A percentile compares a stretch with the other conserved stretches of the same genome.
These are phyloP conservation scores for Maudiozyma saulgeensis DNA, from an alignment of 805 yeast genomes.

Conservation along the genomic window DNA sequence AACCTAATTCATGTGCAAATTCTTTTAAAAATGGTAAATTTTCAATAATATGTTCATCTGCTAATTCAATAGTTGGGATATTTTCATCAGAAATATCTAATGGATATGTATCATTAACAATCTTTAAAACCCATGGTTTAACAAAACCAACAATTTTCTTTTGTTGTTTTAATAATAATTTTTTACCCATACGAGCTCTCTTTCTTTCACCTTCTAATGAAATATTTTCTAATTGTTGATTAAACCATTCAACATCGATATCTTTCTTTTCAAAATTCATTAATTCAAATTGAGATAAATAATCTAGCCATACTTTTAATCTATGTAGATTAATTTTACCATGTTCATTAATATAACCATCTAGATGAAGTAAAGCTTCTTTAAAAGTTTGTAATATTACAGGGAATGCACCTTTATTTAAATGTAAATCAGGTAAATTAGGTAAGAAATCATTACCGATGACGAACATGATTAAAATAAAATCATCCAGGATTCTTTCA, in stretches of 20 bases:
- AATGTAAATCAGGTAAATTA: conserved; percentile 83
- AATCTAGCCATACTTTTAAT: conserved; percentile 65
- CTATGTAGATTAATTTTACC: conserved; percentile 75
- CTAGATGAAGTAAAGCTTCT: conserved; percentile 58
- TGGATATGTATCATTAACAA: conserved; percentile 25
- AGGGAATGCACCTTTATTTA: conserved; percentile 96
- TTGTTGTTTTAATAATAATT: conserved; percentile 60
- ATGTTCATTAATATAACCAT: conserved; percentile 75
- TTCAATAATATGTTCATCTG: conserved; percentile 28
- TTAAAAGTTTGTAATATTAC: conserved; percentile 81
- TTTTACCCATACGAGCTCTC: conserved; percentile 55
- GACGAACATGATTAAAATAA: conserved; percentile 82
- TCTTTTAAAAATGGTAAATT: conserved; percentile 53
- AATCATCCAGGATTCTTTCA: conserved; percentile 86
- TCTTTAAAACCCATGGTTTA: conserved; percentile 39
- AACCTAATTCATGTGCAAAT: conserved; percentile 58
- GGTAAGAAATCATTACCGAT: conserved; percentile 98
- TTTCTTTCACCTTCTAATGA: conserved; percentile 63
- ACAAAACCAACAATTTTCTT: conserved; percentile 55
- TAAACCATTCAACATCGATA: conserved; percentile 86
- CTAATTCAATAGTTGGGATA: conserved; percentile 33
- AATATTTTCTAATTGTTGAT: conserved; percentile 70
- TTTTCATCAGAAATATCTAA: conserved; percentile 35
- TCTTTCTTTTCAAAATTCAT: conserved; percentile 79
- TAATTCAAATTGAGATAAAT: conserved; percentile 68